Percentiles rank a stretch among this genome's conserved stretches.
Evolutionary conservation across 2,329 filamentous ascomycete genomes (phyloP).

Genomic region (Trichoderma lentiforme): DNA sequence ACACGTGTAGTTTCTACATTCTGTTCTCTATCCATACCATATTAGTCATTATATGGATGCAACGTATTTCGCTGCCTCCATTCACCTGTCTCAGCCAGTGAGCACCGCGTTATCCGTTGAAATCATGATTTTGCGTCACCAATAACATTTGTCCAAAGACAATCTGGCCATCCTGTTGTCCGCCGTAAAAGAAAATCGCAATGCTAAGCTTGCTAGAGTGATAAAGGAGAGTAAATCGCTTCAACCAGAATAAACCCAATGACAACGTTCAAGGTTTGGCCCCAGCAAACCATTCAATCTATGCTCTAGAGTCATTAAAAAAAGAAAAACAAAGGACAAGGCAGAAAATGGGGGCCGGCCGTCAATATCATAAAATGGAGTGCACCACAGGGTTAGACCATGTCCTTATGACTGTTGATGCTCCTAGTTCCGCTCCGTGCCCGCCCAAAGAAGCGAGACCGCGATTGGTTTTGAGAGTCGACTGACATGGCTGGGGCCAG

Average conservation of each 20-base stretch:
- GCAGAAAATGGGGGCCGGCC: background rate
- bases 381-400: slow-evolving; percentile 24
- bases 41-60: background rate
- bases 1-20: background rate
- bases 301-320: background rate
- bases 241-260: background rate
- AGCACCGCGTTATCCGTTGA: background rate
- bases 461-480: slow-evolving; percentile 26
- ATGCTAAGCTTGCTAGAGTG: slow-evolving; percentile 1
- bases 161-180: background rate
- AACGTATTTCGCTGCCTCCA: background rate
- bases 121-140: background rate
- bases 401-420: slow-evolving; percentile 24
- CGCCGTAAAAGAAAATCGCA: background rate
- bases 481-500: slow-evolving; percentile 25
- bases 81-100: background rate
- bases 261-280: background rate
- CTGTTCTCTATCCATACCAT: background rate
- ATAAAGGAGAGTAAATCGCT: slow-evolving; percentile 2
- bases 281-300: slow-evolving; percentile 11
- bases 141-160: background rate
- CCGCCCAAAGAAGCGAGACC: slow-evolving; percentile 30
- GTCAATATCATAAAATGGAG: background rate
- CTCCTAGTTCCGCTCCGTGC: slow-evolving; percentile 31
- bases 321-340: background rate